These are phyloP conservation scores for Blastocystis hominis DNA, from an alignment of 352 stramenopile genomes.

Conservation along the genomic window DNA sequence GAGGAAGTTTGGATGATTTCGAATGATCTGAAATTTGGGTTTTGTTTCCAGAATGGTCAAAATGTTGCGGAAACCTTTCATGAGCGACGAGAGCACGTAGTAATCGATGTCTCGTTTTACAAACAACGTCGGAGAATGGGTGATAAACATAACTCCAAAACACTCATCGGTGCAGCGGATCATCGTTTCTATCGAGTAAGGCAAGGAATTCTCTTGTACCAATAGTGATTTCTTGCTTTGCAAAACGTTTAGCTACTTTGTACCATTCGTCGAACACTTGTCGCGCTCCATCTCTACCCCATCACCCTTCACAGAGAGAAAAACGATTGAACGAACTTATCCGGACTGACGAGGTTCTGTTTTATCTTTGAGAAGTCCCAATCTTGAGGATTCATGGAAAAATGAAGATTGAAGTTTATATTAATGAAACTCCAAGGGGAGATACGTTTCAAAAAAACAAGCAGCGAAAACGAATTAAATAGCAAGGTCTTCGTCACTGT, in stretches of 20 bases:
- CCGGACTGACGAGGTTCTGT: not conserved
- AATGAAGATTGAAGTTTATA: not conserved
- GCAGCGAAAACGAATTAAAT: not conserved
- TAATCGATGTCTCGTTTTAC: slow-evolving; percentile 23
- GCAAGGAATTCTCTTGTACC: not conserved
- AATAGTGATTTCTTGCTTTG: not conserved
- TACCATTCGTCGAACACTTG: slow-evolving; percentile 55
- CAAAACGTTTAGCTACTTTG: not conserved
- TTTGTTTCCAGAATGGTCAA: slow-evolving; percentile 38
- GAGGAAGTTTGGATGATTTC: not conserved
- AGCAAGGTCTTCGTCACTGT: not conserved
- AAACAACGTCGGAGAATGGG: slow-evolving; percentile 14
- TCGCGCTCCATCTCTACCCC: slow-evolving; percentile 1
- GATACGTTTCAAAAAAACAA: slow-evolving; percentile 5
- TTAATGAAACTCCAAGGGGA: not conserved
- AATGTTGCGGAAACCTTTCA: slow-evolving; percentile 48
- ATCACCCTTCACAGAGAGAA: not conserved
- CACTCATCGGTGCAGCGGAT: slow-evolving; percentile 38
- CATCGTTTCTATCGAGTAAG: not conserved
- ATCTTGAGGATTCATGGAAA: not conserved
- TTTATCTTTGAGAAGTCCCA: slow-evolving; percentile 26
- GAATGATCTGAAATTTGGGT: slow-evolving; percentile 43
- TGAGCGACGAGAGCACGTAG: slow-evolving; percentile 44
- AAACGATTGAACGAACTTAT: slow-evolving; percentile 39
- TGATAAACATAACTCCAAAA: slow-evolving; percentile 33